Evolutionary conservation across 345 rosid species (phyloP), one percentile per base, ranked within the genome.

Genomic region (Salix caprea): DNA sequence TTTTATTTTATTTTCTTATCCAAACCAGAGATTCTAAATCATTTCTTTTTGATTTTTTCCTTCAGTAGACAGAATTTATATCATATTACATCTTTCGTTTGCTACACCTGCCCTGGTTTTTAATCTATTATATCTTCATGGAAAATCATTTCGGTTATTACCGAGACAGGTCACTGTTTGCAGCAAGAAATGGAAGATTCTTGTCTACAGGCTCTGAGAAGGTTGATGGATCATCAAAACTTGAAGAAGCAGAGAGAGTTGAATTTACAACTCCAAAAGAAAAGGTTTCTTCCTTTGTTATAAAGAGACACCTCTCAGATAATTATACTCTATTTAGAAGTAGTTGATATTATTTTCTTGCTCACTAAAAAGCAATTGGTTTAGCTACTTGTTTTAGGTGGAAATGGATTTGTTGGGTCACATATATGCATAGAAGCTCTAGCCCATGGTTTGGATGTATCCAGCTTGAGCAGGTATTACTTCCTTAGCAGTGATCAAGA

Each of bases 391-490:
- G 97, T 96, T 42, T 84, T 96, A 75, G 99, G 99, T 71, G 99
- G 99, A 75, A 96, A 87, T 88, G 99, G 98, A 65, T 96, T 93
- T 88, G 98, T 96, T 78, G 99, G 99, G 78, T 91, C 98, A 44
- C 92, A 92, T 78, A 75, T 96, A 2, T 91, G 94, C 86, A 91
- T 78, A 87, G 97, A 93, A 89, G 99, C 98, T 81, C 74, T 93
- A 46, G 83, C 87, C 68, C 91, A 90, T 40, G 97, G 97, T 67
- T 62, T 92, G 60, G 40, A 88, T 62, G 94, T 93, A 78, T 88
- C 92, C 65, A 92, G 99, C 87, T 91, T 96, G 82, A 96, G 97
- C 95, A 96, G 99, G 99, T 96, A 83, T 70, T 54, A 23, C 50
- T 74, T 72, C 67, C 19, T 76, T 82, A 46, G 14, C 4, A 46